Base-by-base conservation (phyloP, 164 flowering plant species). In the Sedum album region DNA sequence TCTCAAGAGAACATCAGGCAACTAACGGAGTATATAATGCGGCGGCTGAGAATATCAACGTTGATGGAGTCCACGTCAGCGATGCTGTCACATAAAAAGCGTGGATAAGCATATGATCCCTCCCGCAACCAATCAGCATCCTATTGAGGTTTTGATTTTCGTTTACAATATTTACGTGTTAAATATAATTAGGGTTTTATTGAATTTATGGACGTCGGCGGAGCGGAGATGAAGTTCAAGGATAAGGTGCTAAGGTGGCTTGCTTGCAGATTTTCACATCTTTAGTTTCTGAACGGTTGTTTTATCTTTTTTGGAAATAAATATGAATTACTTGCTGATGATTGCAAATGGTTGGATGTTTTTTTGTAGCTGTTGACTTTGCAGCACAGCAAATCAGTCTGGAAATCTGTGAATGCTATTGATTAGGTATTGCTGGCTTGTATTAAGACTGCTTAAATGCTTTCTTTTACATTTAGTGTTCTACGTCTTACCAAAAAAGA, bases 221-320 rank as follows among this genome's bases (percentile, higher is more conserved):
- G 90, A 96, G 98, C 97, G 67, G 91, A 89, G 75, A 91, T 94
- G 98, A 77, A 83, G 72, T 87, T 91, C 75, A 88, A 88, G 81
- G 98, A 91, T 77, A 86, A 77, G n/a, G n/a, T n/a, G n/a, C n/a
- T n/a, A n/a, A n/a, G n/a, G 65, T 94, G 97, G 97, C 78, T 90
- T 33, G 98, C n/a, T 96, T 88, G 70, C 89, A 83, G 73, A 88
- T 97, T 0, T 93, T 83, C 73, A 88, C 91, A 0, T 86, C 97
- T 0, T 68, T 71, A 2, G 74, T 72, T 9, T 89, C 97, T 48
- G 89, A 89, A 57, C 82, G 83, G 98, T 91, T 78, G 77, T 18
- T 9, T 65, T 64, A 1, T 26, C 31, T 35, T 48, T 51, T 51
- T 51, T 6, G 2, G n/a, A 4, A 1, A 51, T 0, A 1, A n/a